These are phyloP conservation scores for Solanum lignicaule DNA, from an alignment of 257 asterid species.

Conservation along the genomic window DNA sequence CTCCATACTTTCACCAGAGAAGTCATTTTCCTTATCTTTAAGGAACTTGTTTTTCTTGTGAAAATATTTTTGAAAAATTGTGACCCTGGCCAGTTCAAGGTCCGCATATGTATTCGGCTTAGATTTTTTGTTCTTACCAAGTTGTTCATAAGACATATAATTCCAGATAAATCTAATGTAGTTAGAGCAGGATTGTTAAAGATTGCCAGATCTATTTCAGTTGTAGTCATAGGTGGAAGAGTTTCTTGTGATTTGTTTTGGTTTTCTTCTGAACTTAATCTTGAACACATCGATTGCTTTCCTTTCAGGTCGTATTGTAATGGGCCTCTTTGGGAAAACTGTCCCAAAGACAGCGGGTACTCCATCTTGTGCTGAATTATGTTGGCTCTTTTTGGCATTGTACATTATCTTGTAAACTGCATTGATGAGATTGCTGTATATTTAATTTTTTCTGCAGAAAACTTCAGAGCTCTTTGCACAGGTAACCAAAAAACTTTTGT, in stretches of 20 bases:
- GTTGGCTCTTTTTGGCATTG: neutral
- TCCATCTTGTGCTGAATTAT: neutral
- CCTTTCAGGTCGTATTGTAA: conserved; percentile 65
- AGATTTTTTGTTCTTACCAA: neutral
- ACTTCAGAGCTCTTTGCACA: conserved; percentile 95
- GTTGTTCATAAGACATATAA: neutral
- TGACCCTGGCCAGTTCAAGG: neutral
- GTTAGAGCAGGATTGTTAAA: neutral
- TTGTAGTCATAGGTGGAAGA: neutral
- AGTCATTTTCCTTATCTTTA: neutral
- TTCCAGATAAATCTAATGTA: neutral
- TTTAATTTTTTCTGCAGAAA: conserved; percentile 45
- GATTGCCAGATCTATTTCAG: neutral
- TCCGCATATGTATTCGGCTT: neutral
- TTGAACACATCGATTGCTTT: neutral
- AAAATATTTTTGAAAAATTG: neutral
- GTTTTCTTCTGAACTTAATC: neutral
- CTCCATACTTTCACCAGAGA: neutral
- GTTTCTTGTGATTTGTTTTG: neutral
- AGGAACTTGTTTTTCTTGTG: neutral
- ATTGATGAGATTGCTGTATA: neutral
- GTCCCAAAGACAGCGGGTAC: conserved; percentile 86
- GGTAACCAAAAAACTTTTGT: conserved; percentile 66
- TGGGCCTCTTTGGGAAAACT: conserved; percentile 73
- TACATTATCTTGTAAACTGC: neutral